Base-by-base conservation (phyloP, 768 basidiomycete genomes). In the Pleurotus citrinopileatus region DNA sequence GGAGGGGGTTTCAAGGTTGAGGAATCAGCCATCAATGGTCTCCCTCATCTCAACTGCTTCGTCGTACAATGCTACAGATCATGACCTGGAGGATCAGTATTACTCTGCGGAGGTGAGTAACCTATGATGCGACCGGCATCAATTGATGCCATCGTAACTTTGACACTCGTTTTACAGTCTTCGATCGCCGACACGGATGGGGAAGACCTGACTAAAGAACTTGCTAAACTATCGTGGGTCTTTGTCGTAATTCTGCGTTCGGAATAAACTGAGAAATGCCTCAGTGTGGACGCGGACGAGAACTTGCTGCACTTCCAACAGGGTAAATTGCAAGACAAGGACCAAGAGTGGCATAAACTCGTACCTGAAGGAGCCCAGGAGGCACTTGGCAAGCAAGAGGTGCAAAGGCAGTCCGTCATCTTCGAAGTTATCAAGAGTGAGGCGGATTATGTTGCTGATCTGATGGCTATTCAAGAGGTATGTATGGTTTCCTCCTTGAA, bases 401-500 rank as follows among this genome's bases (percentile, higher is more conserved):
- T 94, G 19, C 82, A 88, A 55, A 79, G 94, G 42, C 94, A 98
- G 66, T 89, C 84, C 22, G 82, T 85, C 34, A 78, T 99, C 4
- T 95, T 94, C 60, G 95, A 98, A 65, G 71, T 96, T 20, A 86
- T 98, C 68, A 87, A 91, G 67, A 85, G 88, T 0, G 97, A 99
- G 71, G 79, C 85, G 57, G 87, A 93, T 56, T 98, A 97, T 65
- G 87, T 94, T 9, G 67, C 79, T 26, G 96, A 98, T 69, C 69
- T 99, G 45, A 77, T 84, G 63, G 67, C 85, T 55, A 70, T 89
- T 58, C 70, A 82, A 71, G 78, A 90, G 65, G 91, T 59, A 40
- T 91, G 56, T 53, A 68, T 59, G 40, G 43, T 34, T 44, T 32
- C 42, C 9, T 43, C 23, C 42, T 15, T 36, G 47, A 8, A 28